Conservation (phyloP, 2,329 filamentous ascomycete genomes). For the Fusarium lateritium region DNA sequence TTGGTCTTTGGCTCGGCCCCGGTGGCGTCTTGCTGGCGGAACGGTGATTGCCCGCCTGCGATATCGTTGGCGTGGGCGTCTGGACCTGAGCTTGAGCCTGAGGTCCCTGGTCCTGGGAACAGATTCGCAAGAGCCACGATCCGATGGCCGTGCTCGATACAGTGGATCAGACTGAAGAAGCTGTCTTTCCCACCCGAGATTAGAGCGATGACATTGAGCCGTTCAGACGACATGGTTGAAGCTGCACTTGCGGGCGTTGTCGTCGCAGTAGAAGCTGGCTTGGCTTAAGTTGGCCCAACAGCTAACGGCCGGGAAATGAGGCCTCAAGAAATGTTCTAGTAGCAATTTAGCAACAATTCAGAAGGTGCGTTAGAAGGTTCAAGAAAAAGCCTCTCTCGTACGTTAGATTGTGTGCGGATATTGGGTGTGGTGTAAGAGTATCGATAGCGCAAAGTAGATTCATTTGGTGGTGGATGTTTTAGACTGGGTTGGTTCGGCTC, state of each 20-base stretch:
- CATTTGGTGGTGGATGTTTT: constrained; percentile 37
- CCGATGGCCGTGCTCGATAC: constrained; percentile 85
- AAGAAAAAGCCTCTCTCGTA: constrained; percentile 11
- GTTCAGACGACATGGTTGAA: constrained; percentile 58
- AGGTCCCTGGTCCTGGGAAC: constrained; percentile 62
- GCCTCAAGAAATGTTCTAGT: constrained; percentile 2
- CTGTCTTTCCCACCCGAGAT: constrained; percentile 98
- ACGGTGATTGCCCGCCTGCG: constrained; percentile 23
- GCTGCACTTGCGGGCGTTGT: constrained; percentile 8
- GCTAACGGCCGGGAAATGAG: constrained; percentile 22
- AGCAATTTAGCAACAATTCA: constrained; percentile 22
- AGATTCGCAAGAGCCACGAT: constrained; percentile 93
- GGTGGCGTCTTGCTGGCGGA: constrained; percentile 36
- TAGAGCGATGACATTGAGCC: constrained; percentile 86
- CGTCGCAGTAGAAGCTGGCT: constrained; percentile 3
- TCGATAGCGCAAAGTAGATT: constrained; percentile 32
- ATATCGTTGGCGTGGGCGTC: constrained; percentile 12
- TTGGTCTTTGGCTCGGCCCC: constrained; percentile 11
- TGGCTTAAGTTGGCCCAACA: constrained; percentile 3
- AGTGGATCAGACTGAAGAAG: constrained; percentile 93
- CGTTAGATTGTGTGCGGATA: constrained; percentile 32
- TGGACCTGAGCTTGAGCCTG: constrained; percentile 18
- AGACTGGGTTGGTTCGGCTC: constrained; percentile 17
- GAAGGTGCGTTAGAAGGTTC: constrained; percentile 20
- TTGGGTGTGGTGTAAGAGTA: constrained; percentile 29